These are phyloP conservation scores for Neoscytalidium dimidiatum DNA, from an alignment of 2,329 filamentous ascomycete species.

Conservation along the genomic window DNA sequence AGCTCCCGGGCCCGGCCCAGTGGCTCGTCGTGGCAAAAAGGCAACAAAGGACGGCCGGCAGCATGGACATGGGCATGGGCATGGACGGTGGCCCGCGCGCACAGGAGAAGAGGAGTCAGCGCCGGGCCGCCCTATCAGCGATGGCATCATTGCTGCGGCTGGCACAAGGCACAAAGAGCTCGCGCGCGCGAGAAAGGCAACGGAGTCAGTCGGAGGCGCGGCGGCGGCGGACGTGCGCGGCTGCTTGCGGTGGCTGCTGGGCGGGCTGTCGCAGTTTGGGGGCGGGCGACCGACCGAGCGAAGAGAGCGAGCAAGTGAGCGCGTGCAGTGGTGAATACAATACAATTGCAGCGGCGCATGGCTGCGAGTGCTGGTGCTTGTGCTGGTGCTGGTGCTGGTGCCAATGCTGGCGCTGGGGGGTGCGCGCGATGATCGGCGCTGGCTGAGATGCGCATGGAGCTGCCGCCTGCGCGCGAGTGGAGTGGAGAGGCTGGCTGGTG, in stretches of 20 bases:
- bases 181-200: too few relatives aligned
- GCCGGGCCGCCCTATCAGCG: constrained; percentile 7
- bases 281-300: too few relatives aligned
- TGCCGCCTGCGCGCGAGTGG: neutral
- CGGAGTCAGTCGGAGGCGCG: neutral
- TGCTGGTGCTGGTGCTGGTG: neutral
- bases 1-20: neutral
- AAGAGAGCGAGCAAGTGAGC: too few relatives aligned
- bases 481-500: neutral
- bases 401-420: neutral
- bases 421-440: constrained; percentile 5
- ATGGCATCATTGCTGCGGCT: neutral
- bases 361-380: neutral
- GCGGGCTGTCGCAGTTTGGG: neutral
- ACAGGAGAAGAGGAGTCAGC: constrained; percentile 5
- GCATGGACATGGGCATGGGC: neutral
- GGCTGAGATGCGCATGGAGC: constrained; percentile 7
- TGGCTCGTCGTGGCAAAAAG: constrained; percentile 15
- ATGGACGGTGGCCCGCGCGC: neutral
- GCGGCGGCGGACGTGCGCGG: neutral
- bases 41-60: constrained; percentile 5
- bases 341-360: neutral
- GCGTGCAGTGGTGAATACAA: too few relatives aligned
- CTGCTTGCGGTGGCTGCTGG: constrained; percentile 10
- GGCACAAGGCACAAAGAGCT: constrained; percentile 4